Base-by-base conservation (phyloP, 441 rosid species). In the Corymbia calophylla region DNA sequence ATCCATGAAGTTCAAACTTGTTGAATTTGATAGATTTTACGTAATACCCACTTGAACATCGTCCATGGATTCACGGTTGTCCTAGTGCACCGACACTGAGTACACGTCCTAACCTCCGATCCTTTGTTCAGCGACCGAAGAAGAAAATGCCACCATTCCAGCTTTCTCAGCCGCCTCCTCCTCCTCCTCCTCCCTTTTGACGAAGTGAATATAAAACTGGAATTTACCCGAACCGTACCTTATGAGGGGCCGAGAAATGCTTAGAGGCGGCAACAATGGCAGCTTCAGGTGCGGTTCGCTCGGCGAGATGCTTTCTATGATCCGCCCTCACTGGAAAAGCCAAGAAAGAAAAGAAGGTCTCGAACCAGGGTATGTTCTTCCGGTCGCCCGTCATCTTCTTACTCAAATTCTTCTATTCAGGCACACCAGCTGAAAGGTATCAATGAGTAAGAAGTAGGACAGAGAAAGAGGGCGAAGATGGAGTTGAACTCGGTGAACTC, bases 341-440 rank as follows among this genome's bases (percentile, higher is more conserved):
- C 84, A 85, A 35, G 90, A 87, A 85, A 85, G 90, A 85, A 62
- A 85, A 64, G 90, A 64, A 64, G 51, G 88, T 85, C 31, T 73
- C 9, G 80, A 89, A 62, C 90, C 90, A 89, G 90, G 86, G 5
- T 64, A 89, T 64, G 81, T 53, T 85, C 51, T 85, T 85, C 23
- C 5, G n/a, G n/a, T 62, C 39, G 77, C 89, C 54, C 88, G 13
- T 66, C 48, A 49, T 58, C 35, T 56, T 60, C 49, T 27, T 9
- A 17, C 84, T 77, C 53, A 14, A 44, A 77, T 77, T 77, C 6
- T 77, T 77, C 1, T 44, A 77, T 44, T 12, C 18, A 23, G 6
- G 44, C 5, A 44, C n/a, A 77, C n/a, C 53, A 77, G 16, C 51
- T 0, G 84, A 44, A 44, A 13, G 8, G 4, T 66, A 8, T 66